A percentile compares a stretch with the other conserved stretches of the same genome.
Conservation (phyloP, 2,329 filamentous ascomycete species). For the Xylaria sp. region DNA sequence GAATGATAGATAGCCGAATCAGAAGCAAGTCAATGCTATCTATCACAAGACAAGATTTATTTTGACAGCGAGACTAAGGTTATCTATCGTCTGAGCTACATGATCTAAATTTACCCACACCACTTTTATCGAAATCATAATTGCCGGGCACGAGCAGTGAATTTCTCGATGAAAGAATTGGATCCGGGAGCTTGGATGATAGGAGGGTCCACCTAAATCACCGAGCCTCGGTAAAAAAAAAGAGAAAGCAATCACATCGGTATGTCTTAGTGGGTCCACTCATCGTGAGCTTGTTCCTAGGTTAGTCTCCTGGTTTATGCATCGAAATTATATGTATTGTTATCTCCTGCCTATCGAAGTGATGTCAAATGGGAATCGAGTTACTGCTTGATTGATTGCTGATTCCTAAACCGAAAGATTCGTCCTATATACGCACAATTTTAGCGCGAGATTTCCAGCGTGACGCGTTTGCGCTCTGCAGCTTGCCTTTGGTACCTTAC, state of each 20-base stretch:
- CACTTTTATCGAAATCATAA: background rate
- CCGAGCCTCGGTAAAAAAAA: conserved; percentile 47
- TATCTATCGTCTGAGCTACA: background rate
- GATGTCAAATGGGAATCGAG: background rate
- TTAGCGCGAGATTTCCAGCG: conserved; percentile 1
- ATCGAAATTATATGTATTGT: background rate
- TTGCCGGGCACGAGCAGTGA: conserved; percentile 1
- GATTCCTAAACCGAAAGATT: background rate
- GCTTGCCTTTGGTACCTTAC: background rate
- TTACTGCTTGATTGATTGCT: background rate
- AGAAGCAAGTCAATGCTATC: conserved; percentile 8
- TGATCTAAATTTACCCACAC: background rate
- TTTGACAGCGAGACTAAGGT: background rate
- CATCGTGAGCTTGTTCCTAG: conserved; percentile 4
- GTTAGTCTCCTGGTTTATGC: background rate
- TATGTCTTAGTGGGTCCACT: conserved; percentile 17
- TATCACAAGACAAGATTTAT: conserved; percentile 15
- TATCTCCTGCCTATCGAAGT: background rate
- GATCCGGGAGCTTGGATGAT: background rate
- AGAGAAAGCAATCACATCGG: background rate
- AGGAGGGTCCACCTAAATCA: conserved; percentile 23
- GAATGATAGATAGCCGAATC: conserved; percentile 6
- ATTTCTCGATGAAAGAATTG: background rate
- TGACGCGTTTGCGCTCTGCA: background rate
- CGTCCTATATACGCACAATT: background rate